Evolutionary conservation across 2,329 filamentous ascomycete species (phyloP).

Genomic region (Phyllosticta paracitricarpa): DNA sequence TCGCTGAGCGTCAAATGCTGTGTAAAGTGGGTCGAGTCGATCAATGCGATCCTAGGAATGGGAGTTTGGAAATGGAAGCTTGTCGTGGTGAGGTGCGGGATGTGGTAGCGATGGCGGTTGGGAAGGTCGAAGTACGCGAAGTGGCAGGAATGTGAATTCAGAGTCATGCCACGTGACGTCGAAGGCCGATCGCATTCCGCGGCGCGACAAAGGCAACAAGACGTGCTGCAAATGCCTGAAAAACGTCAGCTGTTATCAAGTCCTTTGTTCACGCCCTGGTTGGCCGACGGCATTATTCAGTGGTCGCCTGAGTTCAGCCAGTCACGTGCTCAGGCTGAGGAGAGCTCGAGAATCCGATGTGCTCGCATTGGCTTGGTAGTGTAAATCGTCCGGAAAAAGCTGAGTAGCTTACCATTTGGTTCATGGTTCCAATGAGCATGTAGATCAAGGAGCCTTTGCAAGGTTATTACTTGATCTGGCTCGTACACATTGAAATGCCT

Average conservation of each 20-base stretch:
- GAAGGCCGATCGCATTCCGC: neutral
- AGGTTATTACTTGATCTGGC: neutral
- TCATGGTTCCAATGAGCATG: neutral
- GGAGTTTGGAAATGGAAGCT: neutral
- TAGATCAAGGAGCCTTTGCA: neutral
- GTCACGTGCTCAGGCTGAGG: neutral
- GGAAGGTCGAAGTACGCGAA: neutral
- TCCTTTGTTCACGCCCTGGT: neutral
- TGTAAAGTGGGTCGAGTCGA: neutral
- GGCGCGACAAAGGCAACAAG: neutral
- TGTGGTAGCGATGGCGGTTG: slow-evolving; percentile 4
- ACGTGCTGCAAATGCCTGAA: neutral
- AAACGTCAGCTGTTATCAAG: neutral
- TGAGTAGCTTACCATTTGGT: neutral
- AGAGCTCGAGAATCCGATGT: neutral
- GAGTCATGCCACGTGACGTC: slow-evolving; percentile 6
- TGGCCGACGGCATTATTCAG: neutral
- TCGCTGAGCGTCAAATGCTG: neutral
- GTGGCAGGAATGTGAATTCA: neutral
- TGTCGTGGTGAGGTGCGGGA: slow-evolving; percentile 3
- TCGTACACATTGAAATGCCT: neutral
- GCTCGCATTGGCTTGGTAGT: neutral
- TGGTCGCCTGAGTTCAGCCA: neutral
- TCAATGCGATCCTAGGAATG: slow-evolving; percentile 2
- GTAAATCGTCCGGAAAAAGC: neutral